A percentile compares a stretch with the other conserved stretches of the same genome.
Evolutionary conservation across 352 stramenopile genomes (phyloP).

Genomic region (Phytophthora pini): DNA sequence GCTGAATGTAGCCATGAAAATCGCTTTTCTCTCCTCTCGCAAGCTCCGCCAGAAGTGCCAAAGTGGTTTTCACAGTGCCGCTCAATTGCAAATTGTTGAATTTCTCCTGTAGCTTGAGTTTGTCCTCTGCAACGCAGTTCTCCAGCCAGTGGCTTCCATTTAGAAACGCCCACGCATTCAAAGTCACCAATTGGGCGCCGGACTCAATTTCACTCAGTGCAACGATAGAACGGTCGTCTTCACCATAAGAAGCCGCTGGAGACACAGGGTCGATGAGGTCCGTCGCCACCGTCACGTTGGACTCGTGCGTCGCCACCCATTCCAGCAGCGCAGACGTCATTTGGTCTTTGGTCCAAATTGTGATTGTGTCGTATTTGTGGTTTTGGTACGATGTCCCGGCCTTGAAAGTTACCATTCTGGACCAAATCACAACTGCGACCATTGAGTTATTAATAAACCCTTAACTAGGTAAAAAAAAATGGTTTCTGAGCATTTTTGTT

Average conservation of each 20-base stretch:
- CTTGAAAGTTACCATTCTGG: too few relatives aligned
- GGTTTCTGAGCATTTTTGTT: too few relatives aligned
- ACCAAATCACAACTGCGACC: too few relatives aligned
- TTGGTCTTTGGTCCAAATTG: background rate
- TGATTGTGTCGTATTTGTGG: too few relatives aligned
- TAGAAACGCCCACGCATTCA: conserved; percentile 49
- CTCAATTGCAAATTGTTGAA: conserved; percentile 46
- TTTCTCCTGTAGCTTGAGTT: conserved; percentile 37
- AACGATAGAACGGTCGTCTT: conserved; percentile 60
- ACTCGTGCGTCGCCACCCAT: conserved; percentile 49
- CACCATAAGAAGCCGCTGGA: conserved; percentile 27
- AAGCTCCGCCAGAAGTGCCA: conserved; percentile 58
- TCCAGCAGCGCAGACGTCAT: conserved; percentile 28
- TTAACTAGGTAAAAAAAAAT: too few relatives aligned
- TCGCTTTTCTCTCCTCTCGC: conserved; percentile 40
- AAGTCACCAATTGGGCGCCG: conserved; percentile 48
- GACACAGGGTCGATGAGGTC: conserved; percentile 53
- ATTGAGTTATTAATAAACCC: too few relatives aligned
- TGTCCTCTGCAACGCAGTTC: conserved; percentile 11
- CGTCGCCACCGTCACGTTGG: conserved; percentile 39
- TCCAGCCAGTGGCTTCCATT: conserved; percentile 58
- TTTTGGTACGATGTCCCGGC: too few relatives aligned
- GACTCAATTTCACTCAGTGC: conserved; percentile 38
- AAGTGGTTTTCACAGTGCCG: conserved; percentile 48
- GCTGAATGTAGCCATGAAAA: conserved; percentile 66